A percentile compares a stretch with the other conserved stretches of the same genome.
These are phyloP conservation scores for Sclerotinia subarctica DNA, from an alignment of 2,329 filamentous ascomycete species.

Conservation along the genomic window DNA sequence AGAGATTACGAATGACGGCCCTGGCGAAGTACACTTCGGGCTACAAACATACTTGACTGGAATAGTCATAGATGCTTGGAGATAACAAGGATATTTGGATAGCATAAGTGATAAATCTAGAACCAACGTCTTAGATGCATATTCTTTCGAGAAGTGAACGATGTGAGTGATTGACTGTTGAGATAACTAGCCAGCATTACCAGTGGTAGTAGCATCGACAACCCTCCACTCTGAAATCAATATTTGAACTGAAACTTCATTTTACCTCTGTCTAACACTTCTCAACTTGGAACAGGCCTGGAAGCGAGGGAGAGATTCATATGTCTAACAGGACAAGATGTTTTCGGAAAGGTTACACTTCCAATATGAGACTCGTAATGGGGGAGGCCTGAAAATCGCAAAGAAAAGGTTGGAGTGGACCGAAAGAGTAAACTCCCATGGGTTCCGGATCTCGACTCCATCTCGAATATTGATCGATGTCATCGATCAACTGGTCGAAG, in stretches of 20 bases:
- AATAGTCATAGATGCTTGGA: background rate
- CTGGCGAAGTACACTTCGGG: background rate
- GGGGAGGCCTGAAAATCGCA: background rate
- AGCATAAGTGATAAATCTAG: background rate
- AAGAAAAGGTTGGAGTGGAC: background rate
- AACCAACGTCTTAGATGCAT: background rate
- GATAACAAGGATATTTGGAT: background rate
- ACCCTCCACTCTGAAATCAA: background rate
- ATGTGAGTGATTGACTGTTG: background rate
- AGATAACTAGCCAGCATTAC: background rate
- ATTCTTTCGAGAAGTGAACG: too few relatives aligned
- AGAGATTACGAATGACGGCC: too few relatives aligned
- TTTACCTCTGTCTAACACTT: background rate
- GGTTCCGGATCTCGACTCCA: background rate
- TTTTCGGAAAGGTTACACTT: background rate
- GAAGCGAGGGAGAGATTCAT: background rate
- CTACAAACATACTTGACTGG: background rate
- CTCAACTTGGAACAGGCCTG: background rate
- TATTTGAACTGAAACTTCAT: background rate
- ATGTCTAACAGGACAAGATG: background rate
- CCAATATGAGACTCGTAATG: background rate
- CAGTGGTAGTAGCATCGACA: background rate
- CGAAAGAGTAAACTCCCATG: background rate
- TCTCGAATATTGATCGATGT: background rate
- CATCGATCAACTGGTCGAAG: background rate